Evolutionary conservation across 768 basidiomycete genomes (phyloP).

Genomic region (Crassisporium funariophilum): DNA sequence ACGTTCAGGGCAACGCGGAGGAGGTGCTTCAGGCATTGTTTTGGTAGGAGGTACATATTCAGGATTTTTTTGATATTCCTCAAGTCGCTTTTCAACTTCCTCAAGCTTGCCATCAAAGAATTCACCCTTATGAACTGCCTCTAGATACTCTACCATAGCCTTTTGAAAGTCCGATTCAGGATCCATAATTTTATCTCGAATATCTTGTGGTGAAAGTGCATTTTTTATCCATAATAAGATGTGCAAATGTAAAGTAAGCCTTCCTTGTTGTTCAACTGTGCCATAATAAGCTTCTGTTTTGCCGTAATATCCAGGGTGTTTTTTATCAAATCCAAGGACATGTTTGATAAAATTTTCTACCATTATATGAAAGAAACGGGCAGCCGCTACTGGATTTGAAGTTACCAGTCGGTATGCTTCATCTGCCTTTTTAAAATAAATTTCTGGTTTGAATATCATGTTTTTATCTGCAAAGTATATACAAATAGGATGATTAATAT

Average conservation of each 20-base stretch:
- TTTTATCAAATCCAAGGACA: slow-evolving; percentile 19
- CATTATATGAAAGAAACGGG: slow-evolving; percentile 34
- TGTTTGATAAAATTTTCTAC: slow-evolving; percentile 29
- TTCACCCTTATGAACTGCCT: slow-evolving; percentile 31
- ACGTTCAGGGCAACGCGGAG: slow-evolving; percentile 11
- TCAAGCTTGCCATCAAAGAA: slow-evolving; percentile 26
- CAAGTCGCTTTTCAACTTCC: slow-evolving; percentile 15
- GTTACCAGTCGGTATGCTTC: slow-evolving; percentile 5
- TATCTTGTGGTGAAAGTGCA: slow-evolving; percentile 33
- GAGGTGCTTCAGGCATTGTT: slow-evolving; percentile 23
- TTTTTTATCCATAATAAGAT: slow-evolving; percentile 36
- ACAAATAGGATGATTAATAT: slow-evolving; percentile 31
- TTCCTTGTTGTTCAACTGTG: slow-evolving; percentile 38
- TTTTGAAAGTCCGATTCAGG: slow-evolving; percentile 25
- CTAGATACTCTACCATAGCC: slow-evolving; percentile 30
- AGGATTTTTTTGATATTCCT: background rate
- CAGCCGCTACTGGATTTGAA: slow-evolving; percentile 28
- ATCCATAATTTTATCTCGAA: slow-evolving; percentile 27
- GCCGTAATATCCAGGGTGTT: slow-evolving; percentile 27
- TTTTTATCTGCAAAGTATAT: slow-evolving; percentile 34
- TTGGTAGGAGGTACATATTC: slow-evolving; percentile 22
- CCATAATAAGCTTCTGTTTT: slow-evolving; percentile 31
- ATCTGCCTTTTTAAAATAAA: slow-evolving; percentile 7
- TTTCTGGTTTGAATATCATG: slow-evolving; percentile 19
- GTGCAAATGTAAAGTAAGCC: slow-evolving; percentile 40